Conservation (phyloP, 2,329 filamentous ascomycete genomes). For the Ophiosphaerella korrae region DNA sequence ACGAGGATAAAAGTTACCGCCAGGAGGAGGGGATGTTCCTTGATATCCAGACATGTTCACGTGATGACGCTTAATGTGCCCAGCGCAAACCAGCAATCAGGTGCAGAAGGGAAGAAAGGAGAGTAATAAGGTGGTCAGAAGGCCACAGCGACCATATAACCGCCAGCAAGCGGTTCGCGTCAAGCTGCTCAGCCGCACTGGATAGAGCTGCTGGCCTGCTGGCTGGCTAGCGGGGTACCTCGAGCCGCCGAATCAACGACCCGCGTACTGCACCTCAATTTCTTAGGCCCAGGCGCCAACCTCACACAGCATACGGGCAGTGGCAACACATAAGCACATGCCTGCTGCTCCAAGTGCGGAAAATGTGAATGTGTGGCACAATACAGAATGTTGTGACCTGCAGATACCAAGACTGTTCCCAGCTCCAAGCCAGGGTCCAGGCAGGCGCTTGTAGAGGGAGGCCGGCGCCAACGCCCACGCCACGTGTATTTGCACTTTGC, state of each 20-base stretch:
- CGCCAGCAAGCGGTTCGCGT: slow-evolving; percentile 23
- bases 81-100: neutral
- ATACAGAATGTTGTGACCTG: neutral
- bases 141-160: slow-evolving; percentile 31
- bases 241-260: slow-evolving; percentile 35
- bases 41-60: slow-evolving; percentile 38
- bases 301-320: slow-evolving; percentile 9
- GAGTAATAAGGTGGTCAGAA: slow-evolving; percentile 10
- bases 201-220: slow-evolving; percentile 18
- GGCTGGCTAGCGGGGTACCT: slow-evolving; percentile 36
- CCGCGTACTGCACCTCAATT: slow-evolving; percentile 9
- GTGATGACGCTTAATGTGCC: neutral
- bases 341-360: neutral
- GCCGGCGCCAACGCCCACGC: too few species aligned
- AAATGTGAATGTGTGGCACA: neutral
- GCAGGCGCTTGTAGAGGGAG: slow-evolving; percentile 15
- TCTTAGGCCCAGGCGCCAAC: slow-evolving; percentile 15
- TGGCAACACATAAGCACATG: slow-evolving; percentile 6
- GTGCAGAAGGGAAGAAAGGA: slow-evolving; percentile 1
- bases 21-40: slow-evolving; percentile 35
- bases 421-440: slow-evolving; percentile 13
- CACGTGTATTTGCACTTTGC: too few species aligned
- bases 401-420: neutral
- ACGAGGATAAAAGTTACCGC: slow-evolving; percentile 46
- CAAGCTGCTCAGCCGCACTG: slow-evolving; percentile 43